Evolutionary conservation across 345 rosid species (phyloP), one percentile per base, ranked within the genome.

Genomic region (Euclidium syriacum): DNA sequence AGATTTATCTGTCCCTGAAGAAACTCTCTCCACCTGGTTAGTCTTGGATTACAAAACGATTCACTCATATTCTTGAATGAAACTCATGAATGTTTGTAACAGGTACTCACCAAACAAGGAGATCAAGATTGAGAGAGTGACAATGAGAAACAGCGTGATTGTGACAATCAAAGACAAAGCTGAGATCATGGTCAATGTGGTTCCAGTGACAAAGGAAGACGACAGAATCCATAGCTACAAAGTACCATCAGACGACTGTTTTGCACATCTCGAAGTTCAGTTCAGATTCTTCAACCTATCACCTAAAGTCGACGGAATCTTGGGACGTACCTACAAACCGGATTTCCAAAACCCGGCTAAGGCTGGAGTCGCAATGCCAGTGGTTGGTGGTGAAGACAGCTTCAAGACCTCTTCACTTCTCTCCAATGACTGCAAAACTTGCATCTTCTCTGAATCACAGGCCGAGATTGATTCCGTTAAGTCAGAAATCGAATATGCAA

Each of bases 191-290:
- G 71, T 89, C 60, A 84, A 75, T 58, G 91, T 76, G 1, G 84
- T 86, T 41, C 91, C 91, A 4, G 85, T 90, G 5, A 86, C 82
- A 0, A 76, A 81, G 65, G 87, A 89, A 79, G 95, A 86, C 34
- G 83, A 89, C 43, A 79, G 72, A 14, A 44, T 81, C 42, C 86
- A 80, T 33, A 80, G 63, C 62, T 86, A 83, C 70, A 83, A 79
- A 44, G 65, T 86, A 17, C 88, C 89, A 17, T 62, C 73, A 10
- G 20, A 81, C 15, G 79, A 86, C 49, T 83, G 87, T 50, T 83
- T 89, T 50, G 85, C 81, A 25, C 91, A 86, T 77, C 70, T 84
- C 39, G 86, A 86, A 40, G 81, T 80, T 14, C 87, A 86, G 6
- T 84, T 84, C 70, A 78, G 73, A 52, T 84, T 86, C 81, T 71